These are phyloP conservation scores for Verticillium isaacii DNA, from an alignment of 2,329 filamentous ascomycete species.

Conservation along the genomic window DNA sequence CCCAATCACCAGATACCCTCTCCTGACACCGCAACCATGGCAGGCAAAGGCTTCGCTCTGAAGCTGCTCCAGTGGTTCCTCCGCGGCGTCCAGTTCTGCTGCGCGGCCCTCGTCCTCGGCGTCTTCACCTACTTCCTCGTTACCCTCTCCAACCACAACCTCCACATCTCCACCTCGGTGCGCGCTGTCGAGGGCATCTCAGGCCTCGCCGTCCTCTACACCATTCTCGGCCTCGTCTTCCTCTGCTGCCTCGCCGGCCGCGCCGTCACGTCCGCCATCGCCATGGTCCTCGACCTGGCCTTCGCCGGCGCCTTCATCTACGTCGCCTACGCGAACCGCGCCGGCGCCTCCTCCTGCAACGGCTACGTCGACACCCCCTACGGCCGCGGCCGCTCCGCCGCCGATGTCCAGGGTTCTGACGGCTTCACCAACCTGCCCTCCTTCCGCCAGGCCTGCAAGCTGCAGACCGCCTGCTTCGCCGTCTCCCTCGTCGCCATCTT, in stretches of 20 bases:
- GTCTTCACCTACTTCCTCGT: slow-evolving; percentile 84
- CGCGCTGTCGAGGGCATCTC: slow-evolving; percentile 76
- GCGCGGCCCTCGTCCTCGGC: slow-evolving; percentile 67
- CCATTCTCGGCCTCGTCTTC: slow-evolving; percentile 64
- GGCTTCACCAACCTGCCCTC: slow-evolving; percentile 44
- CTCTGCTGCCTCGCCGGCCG: slow-evolving; percentile 77
- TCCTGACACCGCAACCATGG: slow-evolving; percentile 41
- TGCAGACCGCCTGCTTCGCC: slow-evolving; percentile 74
- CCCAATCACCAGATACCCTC: neutral
- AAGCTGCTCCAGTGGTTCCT: slow-evolving; percentile 66
- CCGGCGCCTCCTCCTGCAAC: slow-evolving; percentile 61
- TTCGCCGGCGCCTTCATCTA: slow-evolving; percentile 79
- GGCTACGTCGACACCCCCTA: slow-evolving; percentile 61
- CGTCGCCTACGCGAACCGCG: slow-evolving; percentile 68
- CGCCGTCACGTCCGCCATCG: slow-evolving; percentile 66
- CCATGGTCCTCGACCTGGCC: slow-evolving; percentile 69
- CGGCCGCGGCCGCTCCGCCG: slow-evolving; percentile 54
- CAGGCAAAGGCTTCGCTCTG: slow-evolving; percentile 55
- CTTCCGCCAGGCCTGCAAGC: slow-evolving; percentile 54
- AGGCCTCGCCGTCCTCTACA: slow-evolving; percentile 71
- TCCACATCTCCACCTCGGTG: slow-evolving; percentile 58
- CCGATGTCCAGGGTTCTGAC: slow-evolving; percentile 39
- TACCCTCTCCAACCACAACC: slow-evolving; percentile 59
- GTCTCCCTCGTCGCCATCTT: slow-evolving; percentile 77
- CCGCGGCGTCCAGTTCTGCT: slow-evolving; percentile 69